Evolutionary conservation across 805 yeast species (phyloP).

Genomic region (Schwanniomyces vanrijiae): DNA sequence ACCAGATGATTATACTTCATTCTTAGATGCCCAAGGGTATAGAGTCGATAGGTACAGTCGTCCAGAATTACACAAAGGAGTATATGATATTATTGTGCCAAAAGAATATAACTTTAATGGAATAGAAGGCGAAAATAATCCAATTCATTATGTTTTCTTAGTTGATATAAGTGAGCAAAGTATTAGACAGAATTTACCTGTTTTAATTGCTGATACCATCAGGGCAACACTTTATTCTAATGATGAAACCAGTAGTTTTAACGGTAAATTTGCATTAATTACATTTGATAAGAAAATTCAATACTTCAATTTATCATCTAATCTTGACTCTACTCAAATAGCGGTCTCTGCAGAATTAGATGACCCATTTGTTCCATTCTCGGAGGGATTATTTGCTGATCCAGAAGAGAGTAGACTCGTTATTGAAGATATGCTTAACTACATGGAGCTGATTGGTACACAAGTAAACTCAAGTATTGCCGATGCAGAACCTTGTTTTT

Average conservation of each 20-base stretch:
- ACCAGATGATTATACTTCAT: slow-evolving; percentile 65
- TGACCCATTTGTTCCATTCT: slow-evolving; percentile 81
- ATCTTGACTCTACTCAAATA: slow-evolving; percentile 55
- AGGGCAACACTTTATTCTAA: slow-evolving; percentile 44
- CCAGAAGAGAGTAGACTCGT: slow-evolving; percentile 63
- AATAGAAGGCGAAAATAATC: slow-evolving; percentile 31
- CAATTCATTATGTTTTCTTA: slow-evolving; percentile 69
- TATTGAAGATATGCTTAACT: slow-evolving; percentile 66
- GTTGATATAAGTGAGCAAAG: slow-evolving; percentile 68
- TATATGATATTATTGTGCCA: slow-evolving; percentile 84
- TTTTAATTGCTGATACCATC: slow-evolving; percentile 68
- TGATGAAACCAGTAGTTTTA: slow-evolving; percentile 16
- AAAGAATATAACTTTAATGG: slow-evolving; percentile 59
- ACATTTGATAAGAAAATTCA: slow-evolving; percentile 73
- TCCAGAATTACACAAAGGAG: slow-evolving; percentile 80
- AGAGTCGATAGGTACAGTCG: slow-evolving; percentile 62
- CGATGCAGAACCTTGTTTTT: slow-evolving; percentile 68
- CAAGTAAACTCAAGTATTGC: slow-evolving; percentile 33
- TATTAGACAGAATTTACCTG: slow-evolving; percentile 57
- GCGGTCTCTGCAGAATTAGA: slow-evolving; percentile 67
- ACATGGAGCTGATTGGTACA: slow-evolving; percentile 48
- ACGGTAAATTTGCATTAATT: slow-evolving; percentile 62
- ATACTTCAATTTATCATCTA: slow-evolving; percentile 66
- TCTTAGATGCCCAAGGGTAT: slow-evolving; percentile 57
- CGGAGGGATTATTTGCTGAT: slow-evolving; percentile 75